Evolutionary conservation across 495 filamentous ascomycete species (phyloP).

Genomic region (Annulohypoxylon nitens): DNA sequence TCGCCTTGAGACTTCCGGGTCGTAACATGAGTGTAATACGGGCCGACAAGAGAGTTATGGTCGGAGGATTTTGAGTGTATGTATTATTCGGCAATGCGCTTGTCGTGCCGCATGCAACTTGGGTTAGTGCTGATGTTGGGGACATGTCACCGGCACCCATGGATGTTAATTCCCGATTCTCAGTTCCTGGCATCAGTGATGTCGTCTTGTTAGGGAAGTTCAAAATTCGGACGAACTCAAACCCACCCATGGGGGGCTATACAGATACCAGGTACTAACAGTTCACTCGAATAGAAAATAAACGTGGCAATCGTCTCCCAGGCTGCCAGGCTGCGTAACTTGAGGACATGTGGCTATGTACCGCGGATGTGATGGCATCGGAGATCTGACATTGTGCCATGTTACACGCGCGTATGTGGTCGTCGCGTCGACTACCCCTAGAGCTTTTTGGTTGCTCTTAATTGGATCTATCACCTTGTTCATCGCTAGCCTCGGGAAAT

Average conservation of each 20-base stretch:
- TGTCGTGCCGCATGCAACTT: slow-evolving; percentile 30
- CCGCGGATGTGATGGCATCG: background rate
- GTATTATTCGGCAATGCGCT: slow-evolving; percentile 31
- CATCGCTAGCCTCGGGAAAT: slow-evolving; percentile 19
- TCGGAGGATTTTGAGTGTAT: slow-evolving; percentile 18
- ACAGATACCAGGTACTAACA: background rate
- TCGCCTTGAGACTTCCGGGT: slow-evolving; percentile 1
- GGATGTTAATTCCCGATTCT: slow-evolving; percentile 22
- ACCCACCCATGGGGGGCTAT: background rate
- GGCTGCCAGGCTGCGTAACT: background rate
- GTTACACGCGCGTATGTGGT: background rate
- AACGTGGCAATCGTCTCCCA: background rate
- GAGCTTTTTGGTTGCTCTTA: background rate
- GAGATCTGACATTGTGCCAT: background rate
- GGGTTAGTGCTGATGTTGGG: slow-evolving; percentile 30
- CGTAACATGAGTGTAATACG: slow-evolving; percentile 29
- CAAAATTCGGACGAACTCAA: background rate
- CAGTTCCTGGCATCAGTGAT: slow-evolving; percentile 16
- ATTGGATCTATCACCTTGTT: slow-evolving; percentile 17
- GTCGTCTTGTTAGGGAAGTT: slow-evolving; percentile 10
- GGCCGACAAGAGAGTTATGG: slow-evolving; percentile 27
- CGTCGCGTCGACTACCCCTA: background rate
- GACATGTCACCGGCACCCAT: slow-evolving; percentile 23
- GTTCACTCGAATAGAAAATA: background rate
- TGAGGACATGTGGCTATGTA: background rate